These are phyloP conservation scores for Neurospora sp. DNA, from an alignment of 495 filamentous ascomycete genomes.

Conservation along the genomic window DNA sequence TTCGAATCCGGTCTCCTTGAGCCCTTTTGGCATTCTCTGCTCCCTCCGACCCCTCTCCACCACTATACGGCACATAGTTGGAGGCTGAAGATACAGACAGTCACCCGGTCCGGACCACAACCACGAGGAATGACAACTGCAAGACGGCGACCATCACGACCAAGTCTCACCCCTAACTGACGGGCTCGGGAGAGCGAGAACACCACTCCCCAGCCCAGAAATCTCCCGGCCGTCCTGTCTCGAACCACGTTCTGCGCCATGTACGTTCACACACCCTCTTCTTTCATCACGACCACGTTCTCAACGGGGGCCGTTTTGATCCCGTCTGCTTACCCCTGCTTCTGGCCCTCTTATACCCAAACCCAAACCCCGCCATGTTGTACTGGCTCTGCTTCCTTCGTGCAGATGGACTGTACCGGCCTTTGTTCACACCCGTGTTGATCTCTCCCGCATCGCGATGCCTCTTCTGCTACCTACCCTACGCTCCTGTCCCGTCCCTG, in stretches of 20 bases:
- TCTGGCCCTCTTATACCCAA: conserved; percentile 19
- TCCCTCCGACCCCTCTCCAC: conserved; percentile 23
- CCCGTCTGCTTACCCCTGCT: conserved; percentile 16
- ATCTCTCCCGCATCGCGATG: conserved; percentile 30
- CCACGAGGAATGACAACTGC: background rate
- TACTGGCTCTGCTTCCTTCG: conserved; percentile 23
- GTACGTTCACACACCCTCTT: conserved; percentile 22
- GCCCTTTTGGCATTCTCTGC: conserved; percentile 22
- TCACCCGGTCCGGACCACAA: conserved; percentile 1
- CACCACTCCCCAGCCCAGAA: background rate
- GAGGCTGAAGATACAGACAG: conserved; percentile 5
- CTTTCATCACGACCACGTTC: conserved; percentile 20
- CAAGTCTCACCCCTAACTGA: background rate
- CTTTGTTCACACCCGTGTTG: conserved; percentile 29
- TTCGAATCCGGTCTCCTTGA: conserved; percentile 26
- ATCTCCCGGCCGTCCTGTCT: background rate
- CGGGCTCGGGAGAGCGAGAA: conserved; percentile 12
- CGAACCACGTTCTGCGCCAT: conserved; percentile 10
- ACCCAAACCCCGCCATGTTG: conserved; percentile 34
- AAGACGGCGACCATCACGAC: background rate
- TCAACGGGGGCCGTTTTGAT: conserved; percentile 21
- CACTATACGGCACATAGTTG: conserved; percentile 28
- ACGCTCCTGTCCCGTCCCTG: conserved; percentile 32
- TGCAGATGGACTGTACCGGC: conserved; percentile 27
- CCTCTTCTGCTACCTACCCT: conserved; percentile 32